Evolutionary conservation across 805 yeast genomes (phyloP).

Genomic region (Wickerhamiella sorbophila): DNA sequence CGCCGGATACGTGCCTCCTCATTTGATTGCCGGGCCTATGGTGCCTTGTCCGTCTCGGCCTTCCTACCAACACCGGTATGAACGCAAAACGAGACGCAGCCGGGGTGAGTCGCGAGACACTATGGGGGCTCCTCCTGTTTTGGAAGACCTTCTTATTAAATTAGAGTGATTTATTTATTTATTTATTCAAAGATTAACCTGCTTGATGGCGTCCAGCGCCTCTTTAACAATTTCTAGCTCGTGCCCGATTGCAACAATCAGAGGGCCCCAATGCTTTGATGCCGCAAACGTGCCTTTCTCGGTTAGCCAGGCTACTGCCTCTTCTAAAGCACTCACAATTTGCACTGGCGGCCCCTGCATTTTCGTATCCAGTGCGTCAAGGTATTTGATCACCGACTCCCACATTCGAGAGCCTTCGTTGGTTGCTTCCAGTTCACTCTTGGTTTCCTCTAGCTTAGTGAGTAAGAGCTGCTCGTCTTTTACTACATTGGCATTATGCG

Average conservation of each 20-base stretch:
- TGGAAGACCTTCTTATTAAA: background rate
- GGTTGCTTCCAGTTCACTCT: conserved; percentile 12
- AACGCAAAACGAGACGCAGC: background rate
- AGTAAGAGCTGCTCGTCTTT: background rate
- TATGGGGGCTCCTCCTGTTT: background rate
- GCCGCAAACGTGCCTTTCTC: conserved; percentile 11
- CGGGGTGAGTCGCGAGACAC: background rate
- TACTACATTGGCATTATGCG: background rate
- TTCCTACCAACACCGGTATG: conserved; percentile 5
- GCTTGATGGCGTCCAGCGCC: conserved; percentile 16
- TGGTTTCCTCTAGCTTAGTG: conserved; percentile 1
- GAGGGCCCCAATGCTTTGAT: conserved; percentile 17
- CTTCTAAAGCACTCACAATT: conserved; percentile 11
- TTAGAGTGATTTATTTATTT: background rate
- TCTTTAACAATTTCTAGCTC: conserved; percentile 19
- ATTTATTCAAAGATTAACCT: background rate
- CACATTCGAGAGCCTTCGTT: conserved; percentile 8
- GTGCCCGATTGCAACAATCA: conserved; percentile 22
- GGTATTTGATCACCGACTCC: conserved; percentile 6
- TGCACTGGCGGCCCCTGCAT: conserved; percentile 10
- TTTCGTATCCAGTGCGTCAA: conserved; percentile 14
- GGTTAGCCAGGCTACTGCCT: conserved; percentile 8
- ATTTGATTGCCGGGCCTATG: conserved; percentile 13
- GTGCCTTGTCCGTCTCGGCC: conserved; percentile 18
- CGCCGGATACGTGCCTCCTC: conserved; percentile 8